These are phyloP conservation scores for Conoideocrella luteorostrata DNA, from an alignment of 2,329 filamentous ascomycete genomes.

Conservation along the genomic window DNA sequence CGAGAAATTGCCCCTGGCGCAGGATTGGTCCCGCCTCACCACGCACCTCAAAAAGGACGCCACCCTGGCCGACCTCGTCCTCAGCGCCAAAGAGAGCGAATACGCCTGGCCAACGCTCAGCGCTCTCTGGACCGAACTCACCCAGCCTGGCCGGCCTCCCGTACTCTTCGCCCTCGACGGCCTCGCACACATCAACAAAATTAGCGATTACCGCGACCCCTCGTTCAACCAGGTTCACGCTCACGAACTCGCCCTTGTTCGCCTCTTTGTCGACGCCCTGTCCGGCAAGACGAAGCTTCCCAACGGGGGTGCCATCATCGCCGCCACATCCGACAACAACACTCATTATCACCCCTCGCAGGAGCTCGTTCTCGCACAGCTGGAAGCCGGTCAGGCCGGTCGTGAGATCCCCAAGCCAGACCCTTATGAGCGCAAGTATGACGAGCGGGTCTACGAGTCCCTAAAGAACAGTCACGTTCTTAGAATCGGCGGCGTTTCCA, in stretches of 20 bases:
- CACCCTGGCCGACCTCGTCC: constrained; percentile 62
- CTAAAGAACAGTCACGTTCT: constrained; percentile 46
- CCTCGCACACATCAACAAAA: constrained; percentile 72
- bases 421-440: constrained; percentile 51
- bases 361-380: constrained; percentile 58
- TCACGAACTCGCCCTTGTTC: constrained; percentile 72
- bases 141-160: constrained; percentile 41
- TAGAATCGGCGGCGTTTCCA: constrained; percentile 61
- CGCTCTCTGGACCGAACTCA: constrained; percentile 75
- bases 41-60: constrained; percentile 43
- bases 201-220: constrained; percentile 67
- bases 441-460: constrained; percentile 47
- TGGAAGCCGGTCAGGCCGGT: constrained; percentile 37
- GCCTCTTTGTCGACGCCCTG: constrained; percentile 68
- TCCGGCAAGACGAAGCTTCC: constrained; percentile 48
- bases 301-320: constrained; percentile 76
- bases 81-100: constrained; percentile 67
- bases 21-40: constrained; percentile 35
- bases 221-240: constrained; percentile 72
- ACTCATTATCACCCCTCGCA: constrained; percentile 57
- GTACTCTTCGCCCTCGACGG: constrained; percentile 75
- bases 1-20: constrained; percentile 37
- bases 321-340: constrained; percentile 68
- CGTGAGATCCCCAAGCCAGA: constrained; percentile 36
- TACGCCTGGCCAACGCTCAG: constrained; percentile 74